phyloP scores from a whole-genome alignment of 2,329 filamentous ascomycete genomes.

The Atkinsonella texensis region DNA sequence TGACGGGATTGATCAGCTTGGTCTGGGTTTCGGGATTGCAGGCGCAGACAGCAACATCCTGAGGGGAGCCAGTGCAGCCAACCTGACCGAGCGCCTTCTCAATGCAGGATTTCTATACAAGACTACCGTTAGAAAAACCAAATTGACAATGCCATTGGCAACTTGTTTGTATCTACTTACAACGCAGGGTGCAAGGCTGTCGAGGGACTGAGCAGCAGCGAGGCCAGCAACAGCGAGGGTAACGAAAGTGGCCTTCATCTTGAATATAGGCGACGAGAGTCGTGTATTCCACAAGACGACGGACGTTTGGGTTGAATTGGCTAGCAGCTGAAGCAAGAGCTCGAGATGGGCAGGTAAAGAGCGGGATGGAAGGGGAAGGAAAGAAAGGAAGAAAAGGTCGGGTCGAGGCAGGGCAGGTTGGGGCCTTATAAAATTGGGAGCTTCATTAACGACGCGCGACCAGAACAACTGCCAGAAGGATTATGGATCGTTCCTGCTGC shows the following conservation, averaged over 20 bases:
- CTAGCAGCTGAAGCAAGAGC: conserved; percentile 1
- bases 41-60: conserved; percentile 20
- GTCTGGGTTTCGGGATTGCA: conserved; percentile 26
- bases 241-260: conserved; percentile 28
- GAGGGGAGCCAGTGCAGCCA: conserved; percentile 1
- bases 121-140: background rate
- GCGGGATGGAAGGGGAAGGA: background rate
- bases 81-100: conserved; percentile 18
- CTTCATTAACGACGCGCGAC: background rate
- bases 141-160: background rate
- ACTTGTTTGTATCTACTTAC: conserved; percentile 18
- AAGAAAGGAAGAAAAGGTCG: background rate
- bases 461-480: too few species aligned
- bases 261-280: conserved; percentile 10
- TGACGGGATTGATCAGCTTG: conserved; percentile 17
- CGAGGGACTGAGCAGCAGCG: conserved; percentile 26
- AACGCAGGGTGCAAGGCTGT: conserved; percentile 25
- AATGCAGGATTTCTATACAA: conserved; percentile 22
- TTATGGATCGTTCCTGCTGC: background rate
- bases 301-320: background rate
- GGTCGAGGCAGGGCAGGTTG: conserved; percentile 1
- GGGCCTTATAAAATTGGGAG: conserved; percentile 2
- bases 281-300: conserved; percentile 3
- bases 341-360: background rate
- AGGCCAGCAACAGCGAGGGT: conserved; percentile 22